Base-by-base conservation (phyloP, 1,284 basidiomycete genomes). In the Chalciporus sp. region DNA sequence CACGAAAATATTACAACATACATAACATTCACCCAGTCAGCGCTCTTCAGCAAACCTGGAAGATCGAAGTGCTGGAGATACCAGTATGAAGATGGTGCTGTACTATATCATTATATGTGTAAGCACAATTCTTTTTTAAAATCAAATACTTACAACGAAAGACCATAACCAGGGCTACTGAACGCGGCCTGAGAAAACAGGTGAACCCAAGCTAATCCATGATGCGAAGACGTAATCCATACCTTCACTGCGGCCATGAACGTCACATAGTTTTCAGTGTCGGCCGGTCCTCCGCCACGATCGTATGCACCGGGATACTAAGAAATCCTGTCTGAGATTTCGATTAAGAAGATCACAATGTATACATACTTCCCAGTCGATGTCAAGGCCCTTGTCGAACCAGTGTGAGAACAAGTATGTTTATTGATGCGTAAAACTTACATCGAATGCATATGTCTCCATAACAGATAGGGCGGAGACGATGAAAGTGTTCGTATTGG, bases 181-280 rank as follows among this genome's bases (percentile, higher is more conserved):
- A 49, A 49, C 11, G 47, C 47, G 10, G 28, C 14, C 47, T 49
- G 33, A n/a, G 5, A 12, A 16, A 4, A 7, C 28, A 27, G 42
- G 14, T 49, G n/a, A 33, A 14, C 14, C 26, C 7, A 43, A 17
- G 4, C 17, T 14, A 29, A 28, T 27, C 28, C 4, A 11, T 29
- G 3, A 7, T 37, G 17, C 5, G 17, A 37, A n/a, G n/a, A 10
- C 2, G 14, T 14, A 19, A 14, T 29, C 1, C 37, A 14, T 16
- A 49, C 47, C 47, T 49, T 49, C 19, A 49, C 47, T 4, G 47
- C 47, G 1, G 47, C 39, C 47, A 49, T 49, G 47, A 49, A 49
- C n/a, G 47, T 42, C 11, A 49, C 47, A 42, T 49, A 49, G 23
- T 42, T 49, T 42, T 42, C 47, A 12, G 40, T 49, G 40, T 49